phyloP scores from a whole-genome alignment of 257 asterid species.

The Gentiana straminea region DNA sequence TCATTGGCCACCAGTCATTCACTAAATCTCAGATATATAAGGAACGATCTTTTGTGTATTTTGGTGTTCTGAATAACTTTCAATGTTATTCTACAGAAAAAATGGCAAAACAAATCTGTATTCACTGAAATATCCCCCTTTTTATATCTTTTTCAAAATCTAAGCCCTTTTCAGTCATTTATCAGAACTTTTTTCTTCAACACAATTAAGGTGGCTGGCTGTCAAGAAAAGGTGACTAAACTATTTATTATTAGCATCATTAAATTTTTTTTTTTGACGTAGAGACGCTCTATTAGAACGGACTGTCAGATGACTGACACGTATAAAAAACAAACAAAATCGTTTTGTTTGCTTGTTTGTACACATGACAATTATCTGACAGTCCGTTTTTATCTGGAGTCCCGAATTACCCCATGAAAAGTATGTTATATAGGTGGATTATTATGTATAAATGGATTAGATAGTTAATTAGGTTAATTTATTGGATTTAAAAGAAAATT shows the following conservation, averaged over 20 bases:
- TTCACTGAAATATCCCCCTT: slow-evolving; percentile 7
- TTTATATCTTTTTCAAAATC: neutral
- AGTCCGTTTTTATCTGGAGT: too few relatives aligned
- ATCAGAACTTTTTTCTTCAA: slow-evolving; percentile 4
- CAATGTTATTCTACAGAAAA: slow-evolving; percentile 4
- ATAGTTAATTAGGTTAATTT: too few relatives aligned
- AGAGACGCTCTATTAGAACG: too few relatives aligned
- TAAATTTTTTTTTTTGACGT: neutral
- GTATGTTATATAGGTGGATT: too few relatives aligned
- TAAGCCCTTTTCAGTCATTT: slow-evolving; percentile 1
- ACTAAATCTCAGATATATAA: slow-evolving; percentile 11
- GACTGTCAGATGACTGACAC: too few relatives aligned
- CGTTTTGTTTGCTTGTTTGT: too few relatives aligned
- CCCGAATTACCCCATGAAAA: too few relatives aligned
- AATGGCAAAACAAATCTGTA: slow-evolving; percentile 8
- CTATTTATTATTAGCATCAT: slow-evolving; percentile 10
- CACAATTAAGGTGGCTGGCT: slow-evolving; percentile 4
- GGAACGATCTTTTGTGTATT: slow-evolving; percentile 20
- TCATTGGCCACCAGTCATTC: slow-evolving; percentile 14
- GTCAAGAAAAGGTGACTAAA: slow-evolving; percentile 10
- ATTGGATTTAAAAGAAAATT: too few relatives aligned
- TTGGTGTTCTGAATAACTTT: slow-evolving; percentile 6
- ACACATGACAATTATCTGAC: too few relatives aligned
- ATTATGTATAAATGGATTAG: too few relatives aligned
- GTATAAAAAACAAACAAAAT: too few relatives aligned